Evolutionary conservation across 1,284 basidiomycete genomes (phyloP), one percentile per base, ranked within the genome.

Genomic region (Xanthoconium separans): DNA sequence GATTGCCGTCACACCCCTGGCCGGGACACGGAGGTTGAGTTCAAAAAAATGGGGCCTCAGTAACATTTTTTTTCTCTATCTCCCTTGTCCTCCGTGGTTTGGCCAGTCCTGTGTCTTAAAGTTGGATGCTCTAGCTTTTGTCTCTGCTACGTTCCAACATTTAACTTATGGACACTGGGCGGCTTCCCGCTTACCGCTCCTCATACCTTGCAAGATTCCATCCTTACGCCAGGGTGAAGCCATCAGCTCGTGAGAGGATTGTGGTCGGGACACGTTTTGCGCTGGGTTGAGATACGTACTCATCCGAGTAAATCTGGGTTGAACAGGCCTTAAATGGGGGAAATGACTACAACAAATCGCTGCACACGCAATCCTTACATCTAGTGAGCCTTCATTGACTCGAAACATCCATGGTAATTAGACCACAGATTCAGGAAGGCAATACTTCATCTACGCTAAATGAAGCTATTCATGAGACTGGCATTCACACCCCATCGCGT

Each of bases 151-250:
- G 11, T 40, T 55, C 30, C 54, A 13, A 44, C 44, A 22, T 33
- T 34, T 24, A 18, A 31, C 24, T 24, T 24, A 71, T 66, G 61
- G 69, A 70, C 29, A 30, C 41, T 1, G 50, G 45, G 0, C 44
- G 55, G 0, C 55, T 68, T 0, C 69, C 66, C 4, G 51, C 61
- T 31, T 68, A 70, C 44, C 68, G 68, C 16, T 68, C 68, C 1
- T 70, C 68, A 0, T 64, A 71, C 36, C 44, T 71, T 4, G 44
- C 64, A 27, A 50, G 65, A 18, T 70, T 54, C 39, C 65, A 68
- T 51, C 65, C 65, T 34, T 67, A 67, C 53, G 63, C 65, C 34
- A 68, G 69, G 43, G 41, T 44, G 18, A 68, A 66, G 31, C 42
- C 33, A 6, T 62, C 61, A 54, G 30, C 44, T 44, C 66, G 58